Base-by-base conservation (phyloP, 495 filamentous ascomycete genomes). In the Neurospora sp. region DNA sequence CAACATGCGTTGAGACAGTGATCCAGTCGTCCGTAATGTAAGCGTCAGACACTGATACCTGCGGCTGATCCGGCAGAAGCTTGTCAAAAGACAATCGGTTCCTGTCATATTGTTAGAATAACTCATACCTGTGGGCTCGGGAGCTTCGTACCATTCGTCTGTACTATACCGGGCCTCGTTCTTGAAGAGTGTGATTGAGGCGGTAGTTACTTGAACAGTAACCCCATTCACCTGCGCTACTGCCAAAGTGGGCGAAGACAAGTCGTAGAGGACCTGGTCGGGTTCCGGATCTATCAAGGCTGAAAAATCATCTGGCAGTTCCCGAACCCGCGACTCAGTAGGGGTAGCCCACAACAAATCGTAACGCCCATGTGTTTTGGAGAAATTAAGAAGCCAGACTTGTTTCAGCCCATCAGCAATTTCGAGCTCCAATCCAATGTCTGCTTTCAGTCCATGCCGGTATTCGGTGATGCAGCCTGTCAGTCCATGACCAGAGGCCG, bases 391-490 rank as follows among this genome's bases (percentile, higher is more conserved):
- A 16, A 83, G 77, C 86, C 86, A 88, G 37, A 81, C 80, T 40
- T 80, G 75, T 73, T 81, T 81, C 18, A 88, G 80, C 3, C 80
- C 82, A 5, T 75, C 77, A 3, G 77, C 76, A 44, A 82, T 84
- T 10, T 85, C 84, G 40, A 90, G 82, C 5, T 87, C 84, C 11
- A 90, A 69, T 3, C 86, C 88, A 73, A 91, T 88, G 69, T 85
- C 86, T 16, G 91, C 93, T 75, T 92, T 88, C 39, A 92, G 80
- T 7, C 93, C 92, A 79, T 90, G 86, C 74, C 92, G 85, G 70
- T 92, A 83, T 76, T 96, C 92, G 31, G 88, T 86, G 6, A 96
- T 84, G 0, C 88, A 86, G 3, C 92, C 92, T 48, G 84, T 84
- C 10, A 82, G 74, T 3, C 88, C 88, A 74, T 85, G 83, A 16